Percentiles rank a stretch among this genome's conserved stretches.
Conservation (phyloP, 441 rosid genomes). For the Eutrema salsugineum region DNA sequence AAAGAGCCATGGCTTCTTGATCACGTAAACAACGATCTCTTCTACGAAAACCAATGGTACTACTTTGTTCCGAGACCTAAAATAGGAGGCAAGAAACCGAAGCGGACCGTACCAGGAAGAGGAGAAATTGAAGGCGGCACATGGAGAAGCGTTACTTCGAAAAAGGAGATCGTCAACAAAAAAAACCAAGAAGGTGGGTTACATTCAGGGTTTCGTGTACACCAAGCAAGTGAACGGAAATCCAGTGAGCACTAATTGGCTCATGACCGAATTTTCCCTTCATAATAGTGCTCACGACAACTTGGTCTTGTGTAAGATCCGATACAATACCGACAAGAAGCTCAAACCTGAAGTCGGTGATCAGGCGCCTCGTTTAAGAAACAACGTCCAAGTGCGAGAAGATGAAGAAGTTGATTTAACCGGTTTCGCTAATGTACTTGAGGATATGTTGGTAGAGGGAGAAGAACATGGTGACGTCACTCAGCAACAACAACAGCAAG, state of each 20-base stretch:
- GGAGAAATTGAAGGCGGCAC: slow-evolving; percentile 1
- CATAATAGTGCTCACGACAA: not conserved
- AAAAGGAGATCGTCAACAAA: not conserved
- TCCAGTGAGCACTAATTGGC: not conserved
- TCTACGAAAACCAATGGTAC: not conserved
- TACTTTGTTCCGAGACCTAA: not conserved
- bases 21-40: not conserved
- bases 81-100: not conserved
- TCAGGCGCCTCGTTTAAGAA: not conserved
- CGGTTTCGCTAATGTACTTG: no score
- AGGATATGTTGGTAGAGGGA: no score
- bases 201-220: not conserved
- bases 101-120: not conserved
- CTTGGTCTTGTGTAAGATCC: not conserved
- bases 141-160: not conserved
- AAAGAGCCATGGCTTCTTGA: slow-evolving; percentile 17
- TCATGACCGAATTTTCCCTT: not conserved
- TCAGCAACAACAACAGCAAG: not conserved
- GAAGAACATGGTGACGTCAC: not conserved
- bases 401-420: not conserved
- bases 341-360: not conserved
- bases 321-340: not conserved
- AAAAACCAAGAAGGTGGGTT: not conserved
- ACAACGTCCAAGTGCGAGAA: not conserved
- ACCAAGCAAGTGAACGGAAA: not conserved